These are phyloP conservation scores for Boletus tylopilopsis DNA, from an alignment of 768 basidiomycete species.

Conservation along the genomic window DNA sequence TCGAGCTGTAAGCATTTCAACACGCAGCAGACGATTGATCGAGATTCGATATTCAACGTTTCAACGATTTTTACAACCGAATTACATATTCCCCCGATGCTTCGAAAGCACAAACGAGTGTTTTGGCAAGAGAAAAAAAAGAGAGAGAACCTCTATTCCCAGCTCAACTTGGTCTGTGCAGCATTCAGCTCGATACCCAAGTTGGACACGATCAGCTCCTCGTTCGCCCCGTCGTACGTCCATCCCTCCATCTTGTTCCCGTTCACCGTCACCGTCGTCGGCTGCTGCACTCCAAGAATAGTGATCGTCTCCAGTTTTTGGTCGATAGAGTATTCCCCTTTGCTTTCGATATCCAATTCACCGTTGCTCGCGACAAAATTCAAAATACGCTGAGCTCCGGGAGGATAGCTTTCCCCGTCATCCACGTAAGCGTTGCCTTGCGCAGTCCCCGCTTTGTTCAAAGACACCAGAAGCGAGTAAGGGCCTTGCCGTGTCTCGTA, in stretches of 20 bases:
- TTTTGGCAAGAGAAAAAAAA: no score
- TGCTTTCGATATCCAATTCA: slow-evolving; percentile 36
- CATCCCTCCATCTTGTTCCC: slow-evolving; percentile 34
- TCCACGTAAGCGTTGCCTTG: slow-evolving; percentile 64
- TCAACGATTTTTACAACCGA: no score
- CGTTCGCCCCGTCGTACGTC: slow-evolving; percentile 37
- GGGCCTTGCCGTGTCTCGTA: slow-evolving; percentile 61
- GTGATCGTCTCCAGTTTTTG: slow-evolving; percentile 52
- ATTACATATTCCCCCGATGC: no score
- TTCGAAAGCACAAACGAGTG: no score
- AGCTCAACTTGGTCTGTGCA: slow-evolving; percentile 30
- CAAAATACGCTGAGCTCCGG: slow-evolving; percentile 48
- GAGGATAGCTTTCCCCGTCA: slow-evolving; percentile 61
- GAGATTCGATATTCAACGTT: no score
- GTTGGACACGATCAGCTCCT: slow-evolving; percentile 39
- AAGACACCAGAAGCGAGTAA: slow-evolving; percentile 60
- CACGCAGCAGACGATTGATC: no score
- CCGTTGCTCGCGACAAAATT: slow-evolving; percentile 38
- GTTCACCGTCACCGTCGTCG: slow-evolving; percentile 38
- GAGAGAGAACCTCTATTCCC: slow-evolving; percentile 33
- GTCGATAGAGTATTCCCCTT: slow-evolving; percentile 30
- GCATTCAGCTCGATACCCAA: slow-evolving; percentile 43
- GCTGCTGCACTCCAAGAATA: slow-evolving; percentile 53
- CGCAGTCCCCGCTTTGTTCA: slow-evolving; percentile 44
- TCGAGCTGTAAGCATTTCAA: no score